Conservation (phyloP, 768 basidiomycete genomes). For the Lactarius deliciosus region DNA sequence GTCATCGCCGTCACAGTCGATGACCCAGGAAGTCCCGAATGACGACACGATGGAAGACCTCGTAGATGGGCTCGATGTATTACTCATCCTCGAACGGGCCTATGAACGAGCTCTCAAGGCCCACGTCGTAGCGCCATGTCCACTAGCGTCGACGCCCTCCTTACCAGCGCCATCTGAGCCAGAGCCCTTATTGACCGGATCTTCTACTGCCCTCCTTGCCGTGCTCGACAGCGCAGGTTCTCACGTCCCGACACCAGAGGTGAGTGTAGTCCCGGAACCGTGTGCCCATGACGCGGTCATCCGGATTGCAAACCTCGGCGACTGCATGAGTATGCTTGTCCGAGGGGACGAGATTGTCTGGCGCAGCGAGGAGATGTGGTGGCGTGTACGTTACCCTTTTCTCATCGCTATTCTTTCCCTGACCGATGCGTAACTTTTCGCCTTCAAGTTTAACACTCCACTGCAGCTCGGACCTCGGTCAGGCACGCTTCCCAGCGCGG, state of each 20-base stretch:
- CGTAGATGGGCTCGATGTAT: constrained; percentile 66
- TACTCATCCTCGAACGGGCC: constrained; percentile 66
- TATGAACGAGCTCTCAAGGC: constrained; percentile 65
- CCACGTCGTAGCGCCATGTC: constrained; percentile 45
- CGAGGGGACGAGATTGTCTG: constrained; percentile 77
- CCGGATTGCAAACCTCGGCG: constrained; percentile 81
- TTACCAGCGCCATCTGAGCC: constrained; percentile 19
- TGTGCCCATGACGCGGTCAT: constrained; percentile 53
- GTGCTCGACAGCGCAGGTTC: constrained; percentile 45
- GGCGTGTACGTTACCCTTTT: constrained; percentile 51
- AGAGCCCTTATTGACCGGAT: constrained; percentile 55
- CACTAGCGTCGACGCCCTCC: constrained; percentile 22
- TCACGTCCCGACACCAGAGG: constrained; percentile 37
- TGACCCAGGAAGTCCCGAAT: constrained; percentile 44
- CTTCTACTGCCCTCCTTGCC: constrained; percentile 67
- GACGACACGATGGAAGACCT: constrained; percentile 57
- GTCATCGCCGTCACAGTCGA: neutral
- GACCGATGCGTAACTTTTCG: constrained; percentile 1
- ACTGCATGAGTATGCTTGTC: constrained; percentile 86
- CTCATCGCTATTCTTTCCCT: constrained; percentile 6
- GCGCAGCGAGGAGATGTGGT: constrained; percentile 93
- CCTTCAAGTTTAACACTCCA: constrained; percentile 56
- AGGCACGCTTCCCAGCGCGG: constrained; percentile 62
- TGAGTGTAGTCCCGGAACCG: constrained; percentile 41
- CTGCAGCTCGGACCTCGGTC: constrained; percentile 62